Conservation (phyloP, 1,284 basidiomycete species). For the Naganishia liquefaciens region DNA sequence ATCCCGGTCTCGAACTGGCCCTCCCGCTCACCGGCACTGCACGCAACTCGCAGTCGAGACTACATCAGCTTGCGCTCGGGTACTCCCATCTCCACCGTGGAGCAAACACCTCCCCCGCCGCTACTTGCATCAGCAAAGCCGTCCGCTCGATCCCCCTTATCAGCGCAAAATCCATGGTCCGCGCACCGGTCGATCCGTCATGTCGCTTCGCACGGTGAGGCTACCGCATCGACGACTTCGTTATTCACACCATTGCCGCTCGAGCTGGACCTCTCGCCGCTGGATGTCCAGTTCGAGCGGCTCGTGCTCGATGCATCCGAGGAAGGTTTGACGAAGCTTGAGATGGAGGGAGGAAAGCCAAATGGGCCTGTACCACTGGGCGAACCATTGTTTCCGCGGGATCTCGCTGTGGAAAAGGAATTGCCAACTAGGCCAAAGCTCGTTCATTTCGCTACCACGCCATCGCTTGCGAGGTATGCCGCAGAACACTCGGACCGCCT, state of each 20-base stretch:
- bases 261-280: conserved; percentile 13
- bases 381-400: background rate
- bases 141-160: background rate
- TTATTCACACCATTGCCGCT: conserved; percentile 21
- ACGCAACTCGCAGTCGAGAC: background rate
- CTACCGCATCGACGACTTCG: background rate
- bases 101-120: conserved; percentile 7
- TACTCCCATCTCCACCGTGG: conserved; percentile 6
- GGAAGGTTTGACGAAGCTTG: background rate
- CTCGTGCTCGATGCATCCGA: conserved; percentile 8
- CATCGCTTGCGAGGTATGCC: background rate
- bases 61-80: conserved; percentile 21
- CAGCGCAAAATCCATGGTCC: conserved; percentile 2
- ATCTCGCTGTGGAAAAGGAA: background rate
- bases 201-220: conserved; percentile 7
- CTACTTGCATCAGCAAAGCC: background rate
- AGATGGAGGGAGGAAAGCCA: background rate
- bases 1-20: too few species aligned
- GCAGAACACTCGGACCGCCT: background rate
- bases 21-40: conserved; percentile 1
- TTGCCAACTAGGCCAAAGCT: conserved; percentile 21
- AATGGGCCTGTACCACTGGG: background rate
- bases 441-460: conserved; percentile 23
- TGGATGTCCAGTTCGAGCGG: conserved; percentile 9
- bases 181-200: conserved; percentile 6